Base-by-base conservation (phyloP, 495 filamentous ascomycete species). In the Podospora sp. region DNA sequence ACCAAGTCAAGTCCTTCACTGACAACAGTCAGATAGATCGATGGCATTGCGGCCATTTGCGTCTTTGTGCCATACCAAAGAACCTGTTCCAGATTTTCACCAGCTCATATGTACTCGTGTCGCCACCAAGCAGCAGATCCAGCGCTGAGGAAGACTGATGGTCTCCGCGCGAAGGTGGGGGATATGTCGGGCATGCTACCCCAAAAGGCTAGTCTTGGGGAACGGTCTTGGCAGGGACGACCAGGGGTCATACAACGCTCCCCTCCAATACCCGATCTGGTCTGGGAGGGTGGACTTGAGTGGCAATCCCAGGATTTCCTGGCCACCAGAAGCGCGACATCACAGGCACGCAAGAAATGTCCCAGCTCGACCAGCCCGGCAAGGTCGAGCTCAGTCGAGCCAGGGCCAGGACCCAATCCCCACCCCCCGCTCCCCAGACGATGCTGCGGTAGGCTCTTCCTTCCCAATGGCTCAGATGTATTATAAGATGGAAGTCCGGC, bases 171-270 rank as follows among this genome's bases (percentile, higher is more conserved):
- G 40, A 11, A 46, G 40, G 62, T 65, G 52, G 63, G 63, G 63
- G 63, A 65, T 16, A 18, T 27, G 9, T 50, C 51, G 63, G 33
- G 36, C 63, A 58, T 57, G 51, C 63, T 65, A 35, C 63, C 63
- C 35, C 63, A 65, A 65, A 9, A 29, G 29, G 63, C 24, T 65
- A 65, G 63, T 46, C 40, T 50, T 20, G 11, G 46, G 0, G 11
- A 26, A 22, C 1, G 5, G 24, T 53, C 49, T 18, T 12, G 22
- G 63, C 27, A 58, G 49, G 49, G 26, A 33, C 21, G 36, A 35
- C 46, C 40, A 63, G 62, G 61, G 62, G 62, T 49, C 40, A 35
- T 46, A 24, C 46, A 25, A 21, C 26, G 27, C 22, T 26, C 33
- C 62, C 62, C 50, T 63, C 62, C 62, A 52, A 51, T 24, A n/a